Base-by-base conservation (phyloP, 2,329 filamentous ascomycete species). In the Capronia epimyces region DNA sequence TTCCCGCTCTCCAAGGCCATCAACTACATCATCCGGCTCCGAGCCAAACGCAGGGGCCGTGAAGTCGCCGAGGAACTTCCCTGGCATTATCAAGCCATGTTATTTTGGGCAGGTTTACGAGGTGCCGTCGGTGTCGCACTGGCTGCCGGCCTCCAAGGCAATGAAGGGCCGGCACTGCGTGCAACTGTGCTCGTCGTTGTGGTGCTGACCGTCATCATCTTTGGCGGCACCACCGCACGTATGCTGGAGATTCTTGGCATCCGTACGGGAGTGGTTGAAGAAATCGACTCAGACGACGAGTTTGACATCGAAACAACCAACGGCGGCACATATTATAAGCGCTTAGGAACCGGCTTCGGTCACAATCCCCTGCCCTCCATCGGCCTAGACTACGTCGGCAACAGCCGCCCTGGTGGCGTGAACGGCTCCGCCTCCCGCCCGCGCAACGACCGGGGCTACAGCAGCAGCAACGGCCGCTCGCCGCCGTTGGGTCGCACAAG, bases 161-260 rank as follows among this genome's bases (percentile, higher is more conserved):
- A 83, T 46, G 93, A 95, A 64, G 83, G 83, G 1, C 85, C 84
- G 51, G 87, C 89, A 0, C 76, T 98, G 29, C 86, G 89, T 61
- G 93, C 93, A 5, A 98, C 93, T 0, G 91, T 98, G n/a, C 75
- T 98, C 9, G 90, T 98, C 8, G 93, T 97, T 0, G 93, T 98
- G 3, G 91, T 98, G 62, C 75, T 98, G 54, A 97, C 93, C 0
- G 93, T 98, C 62, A 98, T 98, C 69, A 97, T 98, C 56, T 98
- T 98, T 63, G 93, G 93, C 49, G 93, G 93, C 46, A 98, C 93
- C 5, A 98, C 93, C 0, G 90, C 91, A 10, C 85, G 91, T 49
- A 98, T 98, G 93, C 76, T 98, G 15, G 93, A 98, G 67, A 98
- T 98, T 48, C 74, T 97, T 13, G 87, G 89, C n/a, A 98, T 98